Evolutionary conservation across 1,284 basidiomycete genomes (phyloP).

Genomic region (Apiotrichum veenhuisii): DNA sequence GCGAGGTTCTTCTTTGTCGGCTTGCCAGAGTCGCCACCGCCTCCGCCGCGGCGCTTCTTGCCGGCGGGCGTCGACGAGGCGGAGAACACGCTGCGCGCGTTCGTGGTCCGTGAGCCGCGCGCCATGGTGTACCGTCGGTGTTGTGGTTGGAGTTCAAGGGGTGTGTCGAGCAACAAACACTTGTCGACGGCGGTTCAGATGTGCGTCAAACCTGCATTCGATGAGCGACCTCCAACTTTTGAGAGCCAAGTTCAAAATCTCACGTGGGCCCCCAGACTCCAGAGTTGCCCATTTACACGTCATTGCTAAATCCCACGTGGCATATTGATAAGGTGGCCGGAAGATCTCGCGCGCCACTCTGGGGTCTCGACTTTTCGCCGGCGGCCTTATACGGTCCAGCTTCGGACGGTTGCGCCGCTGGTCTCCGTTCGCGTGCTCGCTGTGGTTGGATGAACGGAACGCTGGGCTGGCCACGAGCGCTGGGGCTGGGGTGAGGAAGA

Average conservation of each 20-base stretch:
- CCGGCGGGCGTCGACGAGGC: conserved; percentile 12
- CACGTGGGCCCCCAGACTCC: not conserved
- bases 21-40: not conserved
- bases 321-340: not conserved
- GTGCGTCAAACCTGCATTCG: too few species aligned
- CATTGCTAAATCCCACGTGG: not conserved
- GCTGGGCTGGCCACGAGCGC: too few species aligned
- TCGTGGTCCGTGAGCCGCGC: conserved; percentile 7
- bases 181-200: too few species aligned
- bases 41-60: conserved; percentile 7
- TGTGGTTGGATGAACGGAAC: not conserved
- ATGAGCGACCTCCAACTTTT: not conserved
- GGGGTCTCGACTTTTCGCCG: not conserved
- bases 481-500: too few species aligned
- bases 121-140: conserved; percentile 8
- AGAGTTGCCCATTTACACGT: not conserved
- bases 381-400: not conserved
- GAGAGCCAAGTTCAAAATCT: too few species aligned
- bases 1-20: conserved; percentile 22
- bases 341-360: conserved; percentile 1
- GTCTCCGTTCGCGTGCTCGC: not conserved
- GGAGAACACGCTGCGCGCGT: conserved; percentile 19
- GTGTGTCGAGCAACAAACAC: conserved; percentile 2
- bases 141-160: not conserved
- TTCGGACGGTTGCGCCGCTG: too few species aligned